phyloP scores from a whole-genome alignment of 805 yeast species.

The Nakazawaea molendinolei region DNA sequence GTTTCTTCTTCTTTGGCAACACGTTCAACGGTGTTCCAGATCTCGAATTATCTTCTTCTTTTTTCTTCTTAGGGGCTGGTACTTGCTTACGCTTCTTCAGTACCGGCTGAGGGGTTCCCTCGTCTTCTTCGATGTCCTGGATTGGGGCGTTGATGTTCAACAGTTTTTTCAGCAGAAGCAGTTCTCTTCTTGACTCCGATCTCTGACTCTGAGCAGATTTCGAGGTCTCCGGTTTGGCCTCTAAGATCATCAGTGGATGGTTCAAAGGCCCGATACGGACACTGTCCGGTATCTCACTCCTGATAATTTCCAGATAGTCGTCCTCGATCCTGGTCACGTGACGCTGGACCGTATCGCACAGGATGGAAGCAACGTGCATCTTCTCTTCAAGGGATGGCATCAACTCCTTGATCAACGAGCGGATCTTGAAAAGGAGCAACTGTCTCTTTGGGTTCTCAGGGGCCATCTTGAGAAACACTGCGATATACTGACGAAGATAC shows the following conservation, averaged over 20 bases:
- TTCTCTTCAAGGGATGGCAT: constrained; percentile 94
- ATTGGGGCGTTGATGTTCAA: constrained; percentile 31
- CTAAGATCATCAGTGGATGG: constrained; percentile 86
- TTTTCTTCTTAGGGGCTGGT: too few relatives aligned
- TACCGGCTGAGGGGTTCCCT: not conserved
- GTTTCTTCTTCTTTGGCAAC: not conserved
- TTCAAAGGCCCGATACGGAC: constrained; percentile 72
- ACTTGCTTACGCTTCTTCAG: not conserved
- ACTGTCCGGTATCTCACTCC: constrained; percentile 76
- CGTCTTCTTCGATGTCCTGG: constrained; percentile 3
- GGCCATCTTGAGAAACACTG: constrained; percentile 35
- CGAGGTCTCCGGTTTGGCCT: constrained; percentile 39
- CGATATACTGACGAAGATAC: constrained; percentile 47
- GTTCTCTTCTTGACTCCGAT: constrained; percentile 85
- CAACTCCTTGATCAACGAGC: constrained; percentile 51
- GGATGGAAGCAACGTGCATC: constrained; percentile 93
- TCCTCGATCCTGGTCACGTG: constrained; percentile 70
- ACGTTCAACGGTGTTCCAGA: not conserved
- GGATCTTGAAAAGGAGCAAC: constrained; percentile 30
- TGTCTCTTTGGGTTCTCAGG: constrained; percentile 31
- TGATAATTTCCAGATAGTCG: constrained; percentile 68
- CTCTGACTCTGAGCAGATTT: constrained; percentile 69
- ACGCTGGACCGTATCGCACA: constrained; percentile 67
- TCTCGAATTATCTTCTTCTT: not conserved
- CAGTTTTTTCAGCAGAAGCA: constrained; percentile 74